A percentile compares a stretch with the other conserved stretches of the same genome.
These are phyloP conservation scores for Senna tora DNA, from an alignment of 306 rosid genomes.

Conservation along the genomic window DNA sequence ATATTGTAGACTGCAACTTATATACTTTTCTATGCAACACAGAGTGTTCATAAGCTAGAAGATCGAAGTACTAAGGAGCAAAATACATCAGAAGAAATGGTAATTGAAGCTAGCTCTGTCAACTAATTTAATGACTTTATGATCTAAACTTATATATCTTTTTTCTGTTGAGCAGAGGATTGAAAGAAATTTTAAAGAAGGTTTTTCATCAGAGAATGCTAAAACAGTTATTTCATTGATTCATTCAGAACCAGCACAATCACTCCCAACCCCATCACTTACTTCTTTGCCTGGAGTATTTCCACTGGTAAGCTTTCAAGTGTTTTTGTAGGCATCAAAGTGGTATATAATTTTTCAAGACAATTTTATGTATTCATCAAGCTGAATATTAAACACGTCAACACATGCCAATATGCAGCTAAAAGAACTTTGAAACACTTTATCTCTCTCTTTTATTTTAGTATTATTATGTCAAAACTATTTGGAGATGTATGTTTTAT, in stretches of 20 bases:
- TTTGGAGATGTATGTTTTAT: no score
- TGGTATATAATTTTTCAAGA: no score
- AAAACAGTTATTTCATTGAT: neutral
- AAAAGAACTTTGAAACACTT: no score
- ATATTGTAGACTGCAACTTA: no score
- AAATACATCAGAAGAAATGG: neutral
- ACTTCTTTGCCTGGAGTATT: neutral
- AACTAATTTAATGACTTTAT: neutral
- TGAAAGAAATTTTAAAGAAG: neutral
- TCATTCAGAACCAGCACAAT: neutral
- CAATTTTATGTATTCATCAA: neutral
- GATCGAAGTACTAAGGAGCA: neutral
- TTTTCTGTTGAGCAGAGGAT: slow-evolving; percentile 16
- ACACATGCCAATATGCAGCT: no score
- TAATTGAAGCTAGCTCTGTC: neutral
- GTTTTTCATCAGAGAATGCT: neutral
- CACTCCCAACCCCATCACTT: neutral
- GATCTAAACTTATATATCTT: neutral
- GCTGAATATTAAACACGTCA: no score
- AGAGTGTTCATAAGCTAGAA: no score
- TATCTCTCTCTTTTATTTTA: no score
- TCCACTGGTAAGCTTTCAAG: slow-evolving; percentile 33
- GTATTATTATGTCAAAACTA: no score
- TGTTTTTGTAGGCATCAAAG: neutral
- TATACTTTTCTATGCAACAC: no score